These are phyloP conservation scores for Pichia kudriavzevii DNA, from an alignment of 1,139 yeast genomes.

Conservation along the genomic window DNA sequence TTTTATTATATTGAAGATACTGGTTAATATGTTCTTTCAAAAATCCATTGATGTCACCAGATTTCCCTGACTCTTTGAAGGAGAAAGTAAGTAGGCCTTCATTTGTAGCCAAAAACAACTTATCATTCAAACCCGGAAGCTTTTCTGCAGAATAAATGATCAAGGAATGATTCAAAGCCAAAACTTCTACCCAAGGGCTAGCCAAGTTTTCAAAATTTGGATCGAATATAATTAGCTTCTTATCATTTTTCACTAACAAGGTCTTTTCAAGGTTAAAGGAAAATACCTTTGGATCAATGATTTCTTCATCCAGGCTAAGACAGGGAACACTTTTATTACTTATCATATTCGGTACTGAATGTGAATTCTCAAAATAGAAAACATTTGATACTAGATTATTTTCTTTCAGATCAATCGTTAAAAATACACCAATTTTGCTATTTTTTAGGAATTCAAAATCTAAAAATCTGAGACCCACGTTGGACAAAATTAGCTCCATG, in stretches of 20 bases:
- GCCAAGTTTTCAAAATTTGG: neutral
- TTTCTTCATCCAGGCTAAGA: neutral
- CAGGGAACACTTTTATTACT: neutral
- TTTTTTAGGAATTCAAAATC: constrained; percentile 6
- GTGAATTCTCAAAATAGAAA: constrained; percentile 1
- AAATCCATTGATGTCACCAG: constrained; percentile 1
- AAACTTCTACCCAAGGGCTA: constrained; percentile 9
- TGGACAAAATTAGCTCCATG: neutral
- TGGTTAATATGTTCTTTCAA: constrained; percentile 69
- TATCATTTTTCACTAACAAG: constrained; percentile 1
- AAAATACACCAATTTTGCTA: constrained; percentile 4
- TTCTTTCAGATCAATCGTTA: neutral
- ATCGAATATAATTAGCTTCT: constrained; percentile 6
- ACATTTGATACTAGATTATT: neutral
- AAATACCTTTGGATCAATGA: constrained; percentile 1
- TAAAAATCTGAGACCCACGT: neutral
- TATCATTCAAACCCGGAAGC: constrained; percentile 32
- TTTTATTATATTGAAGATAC: constrained; percentile 56
- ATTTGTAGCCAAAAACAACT: constrained; percentile 38
- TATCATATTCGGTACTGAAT: neutral
- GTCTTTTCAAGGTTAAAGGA: constrained; percentile 1
- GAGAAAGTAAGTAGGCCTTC: constrained; percentile 63
- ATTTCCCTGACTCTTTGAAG: constrained; percentile 12
- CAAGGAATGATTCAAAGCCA: constrained; percentile 5
- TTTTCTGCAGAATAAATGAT: constrained; percentile 4